phyloP scores from a whole-genome alignment of 1,284 basidiomycete species.

The Ceratobasidium sp. region DNA sequence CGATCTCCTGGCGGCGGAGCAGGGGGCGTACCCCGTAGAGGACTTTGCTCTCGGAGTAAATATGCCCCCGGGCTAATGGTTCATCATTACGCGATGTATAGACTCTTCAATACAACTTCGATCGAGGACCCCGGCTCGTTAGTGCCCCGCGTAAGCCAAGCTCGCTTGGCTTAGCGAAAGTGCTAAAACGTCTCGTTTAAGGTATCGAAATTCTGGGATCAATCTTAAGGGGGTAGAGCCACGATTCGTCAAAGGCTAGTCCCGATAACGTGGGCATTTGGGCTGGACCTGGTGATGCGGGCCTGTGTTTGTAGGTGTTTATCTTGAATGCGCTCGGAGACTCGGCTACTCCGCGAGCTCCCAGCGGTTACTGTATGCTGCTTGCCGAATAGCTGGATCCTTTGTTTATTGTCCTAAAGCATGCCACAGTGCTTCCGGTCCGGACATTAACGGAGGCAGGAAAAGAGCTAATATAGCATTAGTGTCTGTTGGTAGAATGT shows the following conservation, averaged over 20 bases:
- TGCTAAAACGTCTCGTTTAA: background rate
- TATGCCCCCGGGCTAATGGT: background rate
- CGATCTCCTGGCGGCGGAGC: background rate
- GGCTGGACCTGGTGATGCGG: background rate
- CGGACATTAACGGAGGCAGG: too few species aligned
- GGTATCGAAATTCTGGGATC: background rate
- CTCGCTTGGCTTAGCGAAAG: slow-evolving; percentile 1
- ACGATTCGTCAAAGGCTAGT: background rate
- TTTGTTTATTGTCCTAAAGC: too few species aligned
- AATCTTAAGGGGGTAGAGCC: background rate
- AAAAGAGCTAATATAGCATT: too few species aligned
- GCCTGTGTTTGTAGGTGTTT: background rate
- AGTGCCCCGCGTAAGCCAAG: background rate
- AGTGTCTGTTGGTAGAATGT: too few species aligned
- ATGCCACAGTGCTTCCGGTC: too few species aligned
- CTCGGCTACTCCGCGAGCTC: too few species aligned
- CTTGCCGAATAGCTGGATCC: too few species aligned
- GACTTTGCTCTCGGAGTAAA: background rate
- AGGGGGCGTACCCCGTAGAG: background rate
- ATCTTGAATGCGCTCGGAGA: too few species aligned
- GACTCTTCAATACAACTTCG: background rate
- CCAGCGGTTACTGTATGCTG: too few species aligned
- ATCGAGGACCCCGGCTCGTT: background rate
- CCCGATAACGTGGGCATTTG: background rate
- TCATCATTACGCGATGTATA: background rate